Percentiles rank a stretch among this genome's conserved stretches.
Evolutionary conservation across 139 green algal genomes (phyloP).

Genomic region (Haematococcus sp.): DNA sequence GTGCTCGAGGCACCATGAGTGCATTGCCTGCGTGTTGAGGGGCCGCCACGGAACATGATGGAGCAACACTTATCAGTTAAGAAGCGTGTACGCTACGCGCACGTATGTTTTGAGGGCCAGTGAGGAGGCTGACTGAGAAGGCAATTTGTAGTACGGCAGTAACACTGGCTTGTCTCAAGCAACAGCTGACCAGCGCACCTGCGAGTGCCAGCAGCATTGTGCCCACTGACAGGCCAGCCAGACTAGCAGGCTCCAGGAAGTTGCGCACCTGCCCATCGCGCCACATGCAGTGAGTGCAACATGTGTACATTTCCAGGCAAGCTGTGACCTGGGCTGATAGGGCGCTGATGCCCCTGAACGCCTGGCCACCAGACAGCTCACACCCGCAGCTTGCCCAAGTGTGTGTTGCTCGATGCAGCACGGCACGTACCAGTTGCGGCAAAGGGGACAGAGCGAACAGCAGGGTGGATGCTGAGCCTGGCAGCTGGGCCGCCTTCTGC

Average conservation of each 20-base stretch:
- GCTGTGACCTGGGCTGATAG: not conserved
- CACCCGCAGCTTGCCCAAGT: not conserved
- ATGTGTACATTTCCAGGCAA: not conserved
- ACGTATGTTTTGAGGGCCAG: too few species aligned
- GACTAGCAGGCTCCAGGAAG: constrained; percentile 61
- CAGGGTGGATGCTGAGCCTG: constrained; percentile 52
- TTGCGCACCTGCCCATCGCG: constrained; percentile 57
- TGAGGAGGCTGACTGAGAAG: too few species aligned
- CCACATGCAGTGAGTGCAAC: constrained; percentile 2
- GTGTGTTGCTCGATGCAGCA: not conserved
- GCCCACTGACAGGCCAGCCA: constrained; percentile 63
- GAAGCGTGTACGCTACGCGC: too few species aligned
- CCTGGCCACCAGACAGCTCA: not conserved
- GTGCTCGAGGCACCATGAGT: constrained; percentile 85
- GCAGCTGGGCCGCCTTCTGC: constrained; percentile 21
- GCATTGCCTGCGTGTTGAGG: constrained; percentile 73
- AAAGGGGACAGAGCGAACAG: constrained; percentile 58
- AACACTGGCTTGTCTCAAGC: too few species aligned
- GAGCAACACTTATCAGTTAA: too few species aligned
- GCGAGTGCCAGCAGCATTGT: constrained; percentile 76
- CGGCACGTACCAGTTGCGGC: constrained; percentile 45
- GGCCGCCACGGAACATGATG: too few species aligned
- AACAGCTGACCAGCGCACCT: too few species aligned
- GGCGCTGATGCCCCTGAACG: not conserved
- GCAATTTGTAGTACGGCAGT: too few species aligned